Conservation (phyloP, 306 rosid genomes). For the Lupinus albus region DNA sequence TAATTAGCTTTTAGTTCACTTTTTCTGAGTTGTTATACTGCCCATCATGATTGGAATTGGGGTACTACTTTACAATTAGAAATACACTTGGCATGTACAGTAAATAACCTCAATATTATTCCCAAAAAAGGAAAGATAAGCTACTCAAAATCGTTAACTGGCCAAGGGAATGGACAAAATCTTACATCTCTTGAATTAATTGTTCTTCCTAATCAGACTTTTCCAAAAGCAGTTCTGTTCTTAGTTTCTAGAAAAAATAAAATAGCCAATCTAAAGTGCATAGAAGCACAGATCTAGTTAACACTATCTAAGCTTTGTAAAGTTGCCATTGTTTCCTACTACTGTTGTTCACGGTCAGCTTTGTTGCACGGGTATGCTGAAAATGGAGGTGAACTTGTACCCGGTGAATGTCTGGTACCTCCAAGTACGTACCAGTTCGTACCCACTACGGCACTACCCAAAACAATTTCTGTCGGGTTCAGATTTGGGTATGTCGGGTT, state of each 20-base stretch:
- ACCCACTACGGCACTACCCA: too few species aligned
- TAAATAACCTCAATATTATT: neutral
- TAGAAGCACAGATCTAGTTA: neutral
- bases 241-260: neutral
- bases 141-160: neutral
- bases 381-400: too few species aligned
- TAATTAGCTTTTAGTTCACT: neutral
- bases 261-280: neutral
- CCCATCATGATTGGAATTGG: constrained; percentile 6
- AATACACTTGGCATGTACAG: neutral
- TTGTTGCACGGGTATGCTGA: too few species aligned
- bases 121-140: neutral
- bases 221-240: neutral
- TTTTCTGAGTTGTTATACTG: neutral
- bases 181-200: neutral
- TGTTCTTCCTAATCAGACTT: neutral
- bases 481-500: too few species aligned
- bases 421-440: too few species aligned
- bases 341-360: constrained; percentile 1
- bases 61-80: neutral
- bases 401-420: too few species aligned
- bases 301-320: neutral
- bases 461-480: too few species aligned
- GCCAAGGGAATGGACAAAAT: neutral
- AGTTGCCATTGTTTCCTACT: neutral